phyloP scores from a whole-genome alignment of 1,284 basidiomycete genomes.

The Rhodotorula sp. region DNA sequence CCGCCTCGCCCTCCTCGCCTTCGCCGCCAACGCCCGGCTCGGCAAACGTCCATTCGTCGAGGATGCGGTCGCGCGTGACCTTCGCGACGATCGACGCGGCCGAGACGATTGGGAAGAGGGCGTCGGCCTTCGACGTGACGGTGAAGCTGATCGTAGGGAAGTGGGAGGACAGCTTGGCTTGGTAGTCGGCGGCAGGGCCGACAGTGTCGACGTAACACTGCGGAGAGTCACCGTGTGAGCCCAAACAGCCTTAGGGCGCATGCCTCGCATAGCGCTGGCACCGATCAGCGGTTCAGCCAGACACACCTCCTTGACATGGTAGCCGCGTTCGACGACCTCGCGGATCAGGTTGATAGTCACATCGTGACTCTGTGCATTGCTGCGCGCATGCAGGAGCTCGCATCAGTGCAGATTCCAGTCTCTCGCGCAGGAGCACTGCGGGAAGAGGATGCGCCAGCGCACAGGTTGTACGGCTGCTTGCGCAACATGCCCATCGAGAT shows the following conservation, averaged over 20 bases:
- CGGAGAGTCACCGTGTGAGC: background rate
- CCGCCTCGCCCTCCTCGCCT: constrained; percentile 44
- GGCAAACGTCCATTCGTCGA: constrained; percentile 73
- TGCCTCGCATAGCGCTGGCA: background rate
- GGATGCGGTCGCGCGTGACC: constrained; percentile 87
- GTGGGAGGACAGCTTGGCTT: constrained; percentile 70
- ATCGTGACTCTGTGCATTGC: constrained; percentile 85
- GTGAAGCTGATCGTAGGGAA: constrained; percentile 86
- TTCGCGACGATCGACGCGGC: constrained; percentile 97
- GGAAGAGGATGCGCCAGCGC: background rate
- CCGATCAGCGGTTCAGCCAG: constrained; percentile 1
- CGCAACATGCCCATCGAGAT: constrained; percentile 91
- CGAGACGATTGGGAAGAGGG: constrained; percentile 92
- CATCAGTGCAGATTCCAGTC: too few species aligned
- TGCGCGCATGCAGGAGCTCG: background rate
- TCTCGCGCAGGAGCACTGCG: background rate
- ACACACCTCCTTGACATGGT: constrained; percentile 75
- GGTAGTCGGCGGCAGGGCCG: constrained; percentile 81
- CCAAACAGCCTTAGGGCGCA: too few species aligned
- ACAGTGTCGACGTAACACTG: constrained; percentile 95
- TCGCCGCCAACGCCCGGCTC: constrained; percentile 47
- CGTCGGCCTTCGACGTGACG: constrained; percentile 90
- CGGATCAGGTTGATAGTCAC: constrained; percentile 87
- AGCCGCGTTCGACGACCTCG: constrained; percentile 74
- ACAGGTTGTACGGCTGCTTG: constrained; percentile 76